Evolutionary conservation across 2,329 filamentous ascomycete species (phyloP), one percentile per base, ranked within the genome.

Genomic region (Verticillium alfalfae): DNA sequence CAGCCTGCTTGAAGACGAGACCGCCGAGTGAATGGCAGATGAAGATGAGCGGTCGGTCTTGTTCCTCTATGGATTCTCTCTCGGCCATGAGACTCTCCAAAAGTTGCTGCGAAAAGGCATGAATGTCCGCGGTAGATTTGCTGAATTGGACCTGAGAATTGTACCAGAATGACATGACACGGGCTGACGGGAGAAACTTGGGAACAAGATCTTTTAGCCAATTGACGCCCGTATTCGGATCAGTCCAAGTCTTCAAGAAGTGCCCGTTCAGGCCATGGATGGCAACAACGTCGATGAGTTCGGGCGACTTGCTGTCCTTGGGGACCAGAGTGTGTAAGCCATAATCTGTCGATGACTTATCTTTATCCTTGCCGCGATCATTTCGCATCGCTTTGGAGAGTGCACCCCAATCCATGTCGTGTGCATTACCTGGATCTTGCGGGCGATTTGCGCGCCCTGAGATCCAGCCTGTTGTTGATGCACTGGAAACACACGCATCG

Each of bases 261-360:
- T 61, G 56, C 12, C 62, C 60, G n/a, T 59, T 61, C 5, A 59
- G 49, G 15, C 59, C 49, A 34, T 61, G 45, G 9, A 61, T 57
- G 56, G 56, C 62, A 22, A 63, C 56, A n/a, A 61, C 56, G 6
- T 62, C 56, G 7, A 58, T 34, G 15, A 18, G 18, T 31, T 56
- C 26, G 3, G 8, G 5, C 6, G 56, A 54, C 13, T 60, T 39
- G 22, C 36, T 12, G 5, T 45, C 45, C 22, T 56, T 45, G 5
- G 22, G 10, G 5, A 52, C 45, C 22, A 63, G 38, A 4, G 31
- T 38, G 22, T 63, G 56, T 9, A 61, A 52, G 6, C 41, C 37
- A 55, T 61, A 54, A 16, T 57, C 38, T 3, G 26, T 31, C 26
- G 26, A 31, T 31, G 26, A 31, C 5, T 31, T 31, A 5, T 31